Evolutionary conservation across 2,329 filamentous ascomycete species (phyloP), one percentile per base, ranked within the genome.

Genomic region (Endothia cerciana): DNA sequence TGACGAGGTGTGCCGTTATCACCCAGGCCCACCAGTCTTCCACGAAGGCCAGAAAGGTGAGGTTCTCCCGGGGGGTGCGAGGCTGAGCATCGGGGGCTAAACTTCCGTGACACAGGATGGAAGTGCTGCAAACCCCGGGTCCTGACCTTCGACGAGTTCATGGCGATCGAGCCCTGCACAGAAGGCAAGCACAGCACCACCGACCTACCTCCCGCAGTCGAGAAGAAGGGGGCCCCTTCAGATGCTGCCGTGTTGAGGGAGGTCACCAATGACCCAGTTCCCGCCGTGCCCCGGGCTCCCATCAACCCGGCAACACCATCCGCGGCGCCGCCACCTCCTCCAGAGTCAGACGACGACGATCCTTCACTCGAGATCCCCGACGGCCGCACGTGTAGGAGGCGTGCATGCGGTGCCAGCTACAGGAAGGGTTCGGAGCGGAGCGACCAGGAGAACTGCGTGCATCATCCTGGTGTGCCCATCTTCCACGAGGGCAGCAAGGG

Each of bases 401-500:
- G 87, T 74, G 89, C 85, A 3, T 99, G 95, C 76, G 88, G 87
- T 13, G 80, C 80, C 19, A 82, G 80, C 49, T 96, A 93, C 78
- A 84, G 83, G 64, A 85, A 85, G 69, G 86, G 85, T 0, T 75
- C 81, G 53, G 77, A 81, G 41, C 82, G 91, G 70, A 58, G 30
- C 25, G 87, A 90, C 40, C 86, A 83, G 0, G 94, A 97, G 81
- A 83, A 87, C 68, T 99, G 95, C 76, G 84, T 92, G 57, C 90
- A 97, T 74, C 95, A 99, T 78, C 94, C 95, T 0, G 95, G 95
- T 4, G 87, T 86, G 28, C 92, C 95, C 30, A 90, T 99, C 71
- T 99, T 99, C 81, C 95, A 99, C 77, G 95, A 99, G 81, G 95
- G 95, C 43, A 97, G 92, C 80, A 99, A 99, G 82, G 95, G 95